Evolutionary conservation across 2,329 filamentous ascomycete species (phyloP), one percentile per base, ranked within the genome.

Genomic region (Pestalotiopsis sp.): DNA sequence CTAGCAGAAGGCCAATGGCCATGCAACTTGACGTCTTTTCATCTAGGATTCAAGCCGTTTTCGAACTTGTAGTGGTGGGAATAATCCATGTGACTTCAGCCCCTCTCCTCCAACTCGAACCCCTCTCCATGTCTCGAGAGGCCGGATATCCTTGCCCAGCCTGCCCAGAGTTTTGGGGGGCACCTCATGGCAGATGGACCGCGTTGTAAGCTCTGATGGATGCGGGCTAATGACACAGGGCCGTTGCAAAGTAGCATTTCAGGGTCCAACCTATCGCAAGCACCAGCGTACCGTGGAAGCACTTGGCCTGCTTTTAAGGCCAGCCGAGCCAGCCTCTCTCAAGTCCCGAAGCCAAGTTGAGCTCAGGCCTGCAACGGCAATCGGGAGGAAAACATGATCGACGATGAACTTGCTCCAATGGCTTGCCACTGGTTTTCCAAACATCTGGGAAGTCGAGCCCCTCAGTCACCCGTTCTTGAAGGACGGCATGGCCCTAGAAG

Each of bases 31-130:
- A 45, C 38, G 61, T 49, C 39, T 64, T 25, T 20, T 31, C 39
- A 20, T n/a, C 31, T 20, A n/a, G 59, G 59, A 36, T 36, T 64
- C 23, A 25, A 49, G 61, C 20, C 38, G 11, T 49, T 23, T 52
- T 52, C 23, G 20, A 39, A 64, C 39, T 41, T 45, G 41, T 45
- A 39, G 61, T 64, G 61, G 38, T 36, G 61, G 25, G 17, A 49
- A 31, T 14, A n/a, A 36, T 27, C 61, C 61, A 64, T 64, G 61
- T 64, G 61, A 64, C 39, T 49, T 45, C 39, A 64, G 61, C 61
- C 61, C 61, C 61, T 41, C 59, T 62, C 31, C 31, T 36, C 31
- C 59, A 36, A 23, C 38, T 49, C 20, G 14, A 64, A 52, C 61
- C 61, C 61, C 61, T 64, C 61, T 64, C 38, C 6, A 64, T 17